A percentile compares a stretch with the other conserved stretches of the same genome.
Evolutionary conservation across 495 filamentous ascomycete genomes (phyloP).

Genomic region (Penicillium riverlandense): DNA sequence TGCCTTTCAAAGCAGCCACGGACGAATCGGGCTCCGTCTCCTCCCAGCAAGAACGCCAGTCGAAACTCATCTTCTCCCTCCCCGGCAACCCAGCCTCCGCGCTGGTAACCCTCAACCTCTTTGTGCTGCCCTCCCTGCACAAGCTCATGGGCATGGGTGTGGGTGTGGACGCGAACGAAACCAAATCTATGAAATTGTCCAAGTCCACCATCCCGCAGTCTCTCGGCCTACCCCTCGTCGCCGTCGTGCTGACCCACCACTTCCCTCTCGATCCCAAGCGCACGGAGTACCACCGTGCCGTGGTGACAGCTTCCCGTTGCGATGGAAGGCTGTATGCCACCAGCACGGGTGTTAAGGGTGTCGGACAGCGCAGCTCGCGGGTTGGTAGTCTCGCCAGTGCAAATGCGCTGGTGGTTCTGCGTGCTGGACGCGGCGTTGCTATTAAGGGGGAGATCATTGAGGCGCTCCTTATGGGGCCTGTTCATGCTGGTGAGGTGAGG

Average conservation of each 20-base stretch:
- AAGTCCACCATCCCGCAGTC: too few relatives aligned
- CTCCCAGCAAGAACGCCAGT: conserved; percentile 46
- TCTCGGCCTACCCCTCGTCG: conserved; percentile 61
- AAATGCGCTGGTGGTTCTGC: conserved; percentile 79
- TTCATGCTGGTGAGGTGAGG: conserved; percentile 34
- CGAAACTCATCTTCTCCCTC: conserved; percentile 78
- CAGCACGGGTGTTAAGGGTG: conserved; percentile 65
- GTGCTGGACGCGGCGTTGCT: conserved; percentile 41
- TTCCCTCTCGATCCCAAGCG: conserved; percentile 65
- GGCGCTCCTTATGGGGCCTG: conserved; percentile 28
- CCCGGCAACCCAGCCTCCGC: conserved; percentile 94
- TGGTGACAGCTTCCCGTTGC: conserved; percentile 47
- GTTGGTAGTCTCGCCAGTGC: conserved; percentile 84
- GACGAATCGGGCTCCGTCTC: not conserved
- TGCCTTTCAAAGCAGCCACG: conserved; percentile 49
- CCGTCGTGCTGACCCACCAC: conserved; percentile 64
- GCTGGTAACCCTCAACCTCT: conserved; percentile 86
- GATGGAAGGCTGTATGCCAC: conserved; percentile 69
- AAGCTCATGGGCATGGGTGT: conserved; percentile 45
- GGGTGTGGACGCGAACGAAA: conserved; percentile 11
- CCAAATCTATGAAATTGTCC: too few relatives aligned
- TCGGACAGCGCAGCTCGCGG: conserved; percentile 72
- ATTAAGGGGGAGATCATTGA: conserved; percentile 49
- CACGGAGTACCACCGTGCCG: conserved; percentile 81
- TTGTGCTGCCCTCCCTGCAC: conserved; percentile 84